phyloP scores from a whole-genome alignment of 2,329 filamentous ascomycete species.

The Thielaviopsis ethacetica region DNA sequence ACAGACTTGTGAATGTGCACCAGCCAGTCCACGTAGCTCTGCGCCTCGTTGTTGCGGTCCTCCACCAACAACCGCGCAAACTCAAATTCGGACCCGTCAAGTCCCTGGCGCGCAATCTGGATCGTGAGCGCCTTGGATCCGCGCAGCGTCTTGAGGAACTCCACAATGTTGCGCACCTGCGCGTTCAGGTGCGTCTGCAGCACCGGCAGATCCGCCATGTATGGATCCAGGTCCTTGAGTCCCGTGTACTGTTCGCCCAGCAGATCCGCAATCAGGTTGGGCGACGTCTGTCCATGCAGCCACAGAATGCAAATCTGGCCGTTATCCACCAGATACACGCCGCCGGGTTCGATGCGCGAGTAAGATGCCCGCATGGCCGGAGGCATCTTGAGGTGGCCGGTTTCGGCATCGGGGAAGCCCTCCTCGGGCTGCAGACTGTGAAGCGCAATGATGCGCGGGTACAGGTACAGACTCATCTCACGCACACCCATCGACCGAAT shows the following conservation, averaged over 20 bases:
- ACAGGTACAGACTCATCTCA: slow-evolving; percentile 82
- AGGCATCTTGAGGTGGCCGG: slow-evolving; percentile 75
- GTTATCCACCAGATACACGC: slow-evolving; percentile 89
- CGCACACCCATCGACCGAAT: slow-evolving; percentile 72
- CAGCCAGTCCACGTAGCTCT: slow-evolving; percentile 97
- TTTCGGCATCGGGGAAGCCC: slow-evolving; percentile 76
- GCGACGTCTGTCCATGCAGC: slow-evolving; percentile 84
- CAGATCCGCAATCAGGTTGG: slow-evolving; percentile 76
- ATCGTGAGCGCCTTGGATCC: slow-evolving; percentile 79
- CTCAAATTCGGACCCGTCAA: slow-evolving; percentile 92
- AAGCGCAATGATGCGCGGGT: slow-evolving; percentile 80
- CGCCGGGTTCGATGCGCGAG: slow-evolving; percentile 75
- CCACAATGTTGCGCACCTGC: slow-evolving; percentile 83
- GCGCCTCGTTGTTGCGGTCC: slow-evolving; percentile 92
- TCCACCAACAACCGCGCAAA: slow-evolving; percentile 85
- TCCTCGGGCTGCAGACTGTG: slow-evolving; percentile 80
- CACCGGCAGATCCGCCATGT: slow-evolving; percentile 62
- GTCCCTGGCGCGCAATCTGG: slow-evolving; percentile 77
- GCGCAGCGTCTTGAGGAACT: slow-evolving; percentile 65
- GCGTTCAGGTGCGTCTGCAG: slow-evolving; percentile 86
- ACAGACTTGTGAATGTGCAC: slow-evolving; percentile 89
- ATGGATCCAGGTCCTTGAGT: slow-evolving; percentile 66
- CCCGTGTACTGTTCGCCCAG: slow-evolving; percentile 56
- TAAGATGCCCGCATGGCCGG: slow-evolving; percentile 69
- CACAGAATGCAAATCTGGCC: slow-evolving; percentile 83